Conservation (phyloP, 352 stramenopile species). For the Bremia lactucae region DNA sequence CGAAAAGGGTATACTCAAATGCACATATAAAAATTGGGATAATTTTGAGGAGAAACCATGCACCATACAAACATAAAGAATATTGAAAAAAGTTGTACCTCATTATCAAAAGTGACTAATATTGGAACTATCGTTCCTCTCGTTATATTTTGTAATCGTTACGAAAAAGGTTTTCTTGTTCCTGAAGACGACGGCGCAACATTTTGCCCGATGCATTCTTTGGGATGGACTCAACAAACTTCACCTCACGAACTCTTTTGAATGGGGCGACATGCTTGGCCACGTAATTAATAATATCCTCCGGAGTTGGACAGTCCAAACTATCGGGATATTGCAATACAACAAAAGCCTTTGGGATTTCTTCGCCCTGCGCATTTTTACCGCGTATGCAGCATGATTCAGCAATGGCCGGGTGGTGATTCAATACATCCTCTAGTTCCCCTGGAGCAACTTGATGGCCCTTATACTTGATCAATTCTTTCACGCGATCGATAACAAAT, state of each 20-base stretch:
- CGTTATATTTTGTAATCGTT: no score
- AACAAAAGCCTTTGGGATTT: constrained; percentile 84
- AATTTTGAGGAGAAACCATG: no score
- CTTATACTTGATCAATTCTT: constrained; percentile 94
- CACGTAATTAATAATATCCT: constrained; percentile 79
- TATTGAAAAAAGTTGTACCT: no score
- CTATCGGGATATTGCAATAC: constrained; percentile 50
- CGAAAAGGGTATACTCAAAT: no score
- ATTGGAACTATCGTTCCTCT: no score
- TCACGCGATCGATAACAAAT: constrained; percentile 87
- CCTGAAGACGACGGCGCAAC: constrained; percentile 71
- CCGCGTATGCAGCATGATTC: constrained; percentile 69
- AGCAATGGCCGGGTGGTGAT: constrained; percentile 62
- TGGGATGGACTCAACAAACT: constrained; percentile 79
- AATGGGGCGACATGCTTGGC: constrained; percentile 68
- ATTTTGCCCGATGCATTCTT: constrained; percentile 89
- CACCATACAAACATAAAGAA: no score
- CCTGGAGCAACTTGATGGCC: constrained; percentile 88
- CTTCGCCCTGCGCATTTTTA: constrained; percentile 67
- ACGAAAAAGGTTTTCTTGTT: constrained; percentile 28
- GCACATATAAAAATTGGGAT: no score
- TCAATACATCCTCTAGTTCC: constrained; percentile 86
- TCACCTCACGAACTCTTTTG: constrained; percentile 83
- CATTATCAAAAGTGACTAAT: no score
- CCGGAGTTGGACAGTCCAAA: constrained; percentile 29